phyloP scores from a whole-genome alignment of 768 basidiomycete species.

The Imleria badia region DNA sequence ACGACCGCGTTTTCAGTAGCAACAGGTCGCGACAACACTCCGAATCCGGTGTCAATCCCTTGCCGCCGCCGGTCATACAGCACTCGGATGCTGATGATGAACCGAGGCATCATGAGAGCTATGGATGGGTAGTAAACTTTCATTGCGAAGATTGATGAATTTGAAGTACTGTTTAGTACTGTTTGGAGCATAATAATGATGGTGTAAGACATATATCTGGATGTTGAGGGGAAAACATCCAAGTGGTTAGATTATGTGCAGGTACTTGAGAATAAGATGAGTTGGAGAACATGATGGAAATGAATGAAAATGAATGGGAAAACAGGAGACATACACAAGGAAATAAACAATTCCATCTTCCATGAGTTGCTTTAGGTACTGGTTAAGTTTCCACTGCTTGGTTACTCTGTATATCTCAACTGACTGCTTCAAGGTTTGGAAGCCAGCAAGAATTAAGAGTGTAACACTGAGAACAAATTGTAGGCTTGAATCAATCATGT shows the following conservation, averaged over 20 bases:
- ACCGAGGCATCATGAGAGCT: neutral
- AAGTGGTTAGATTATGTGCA: neutral
- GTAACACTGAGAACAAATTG: neutral
- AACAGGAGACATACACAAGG: conserved; percentile 23
- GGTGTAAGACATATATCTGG: neutral
- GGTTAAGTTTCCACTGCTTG: neutral
- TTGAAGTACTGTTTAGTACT: too few relatives aligned
- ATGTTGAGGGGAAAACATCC: neutral
- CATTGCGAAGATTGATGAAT: neutral
- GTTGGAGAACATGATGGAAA: neutral
- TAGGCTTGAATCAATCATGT: neutral
- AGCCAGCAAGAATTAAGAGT: neutral
- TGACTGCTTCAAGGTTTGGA: neutral
- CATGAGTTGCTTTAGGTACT: neutral
- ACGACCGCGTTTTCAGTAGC: too few relatives aligned
- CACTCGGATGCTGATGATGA: neutral
- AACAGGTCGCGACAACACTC: neutral
- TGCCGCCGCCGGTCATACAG: neutral
- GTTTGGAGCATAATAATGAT: neutral
- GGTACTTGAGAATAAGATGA: too few relatives aligned
- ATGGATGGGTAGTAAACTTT: neutral
- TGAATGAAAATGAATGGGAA: neutral
- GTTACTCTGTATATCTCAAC: neutral
- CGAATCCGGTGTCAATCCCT: neutral
- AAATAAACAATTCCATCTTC: conserved; percentile 11